Evolutionary conservation across 2,329 filamentous ascomycete genomes (phyloP).

Genomic region (Knufia fluminis): DNA sequence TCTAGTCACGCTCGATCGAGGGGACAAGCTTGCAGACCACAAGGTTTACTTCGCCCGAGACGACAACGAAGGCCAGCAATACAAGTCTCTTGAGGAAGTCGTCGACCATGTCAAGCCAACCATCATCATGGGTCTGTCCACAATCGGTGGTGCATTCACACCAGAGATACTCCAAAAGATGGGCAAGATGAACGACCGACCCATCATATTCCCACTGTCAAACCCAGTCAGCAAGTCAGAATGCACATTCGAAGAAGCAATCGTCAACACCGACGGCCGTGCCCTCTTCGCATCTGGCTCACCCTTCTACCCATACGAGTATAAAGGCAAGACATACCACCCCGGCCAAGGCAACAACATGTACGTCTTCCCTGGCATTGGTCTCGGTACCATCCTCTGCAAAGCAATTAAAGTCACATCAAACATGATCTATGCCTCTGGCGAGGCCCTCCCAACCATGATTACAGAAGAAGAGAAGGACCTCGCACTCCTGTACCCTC

Average conservation of each 20-base stretch:
- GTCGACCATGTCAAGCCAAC: conserved; percentile 93
- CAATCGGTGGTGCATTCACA: conserved; percentile 90
- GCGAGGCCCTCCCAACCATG: conserved; percentile 66
- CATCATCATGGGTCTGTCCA: conserved; percentile 87
- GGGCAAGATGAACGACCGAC: conserved; percentile 58
- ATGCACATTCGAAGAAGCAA: conserved; percentile 90
- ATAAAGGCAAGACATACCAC: conserved; percentile 61
- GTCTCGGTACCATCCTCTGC: conserved; percentile 82
- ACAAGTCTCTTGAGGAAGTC: conserved; percentile 77
- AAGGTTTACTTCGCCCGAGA: conserved; percentile 59
- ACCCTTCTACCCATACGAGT: conserved; percentile 68
- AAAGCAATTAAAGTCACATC: conserved; percentile 83
- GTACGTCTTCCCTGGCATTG: conserved; percentile 95
- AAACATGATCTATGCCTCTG: conserved; percentile 94
- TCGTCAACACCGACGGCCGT: conserved; percentile 81
- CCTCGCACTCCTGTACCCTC: conserved; percentile 79
- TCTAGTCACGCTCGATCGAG: conserved; percentile 84
- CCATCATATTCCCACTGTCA: conserved; percentile 91
- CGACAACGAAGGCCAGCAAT: conserved; percentile 55
- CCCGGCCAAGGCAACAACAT: conserved; percentile 72
- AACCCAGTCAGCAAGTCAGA: conserved; percentile 96
- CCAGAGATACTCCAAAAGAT: conserved; percentile 66
- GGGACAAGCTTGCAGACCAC: conserved; percentile 88
- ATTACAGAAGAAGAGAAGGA: conserved; percentile 74
- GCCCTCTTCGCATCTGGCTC: conserved; percentile 93